phyloP scores from a whole-genome alignment of 306 rosid genomes.

The Quercus alba region DNA sequence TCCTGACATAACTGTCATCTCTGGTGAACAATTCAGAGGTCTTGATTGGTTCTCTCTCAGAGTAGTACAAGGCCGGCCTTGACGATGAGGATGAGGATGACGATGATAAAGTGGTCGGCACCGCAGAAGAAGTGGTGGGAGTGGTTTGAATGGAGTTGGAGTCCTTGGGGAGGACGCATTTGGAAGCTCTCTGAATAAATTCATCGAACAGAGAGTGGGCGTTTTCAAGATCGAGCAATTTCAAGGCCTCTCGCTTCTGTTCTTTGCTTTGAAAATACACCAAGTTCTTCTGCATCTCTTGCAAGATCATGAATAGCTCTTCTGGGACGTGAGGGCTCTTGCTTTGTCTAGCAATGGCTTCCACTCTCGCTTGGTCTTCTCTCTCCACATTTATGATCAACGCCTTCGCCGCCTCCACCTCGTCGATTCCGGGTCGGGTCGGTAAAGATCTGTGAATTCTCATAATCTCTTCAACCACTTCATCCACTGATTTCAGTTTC shows the following conservation, averaged over 20 bases:
- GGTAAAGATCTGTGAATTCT: conserved; percentile 74
- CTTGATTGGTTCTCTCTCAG: conserved; percentile 33
- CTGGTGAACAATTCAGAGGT: conserved; percentile 39
- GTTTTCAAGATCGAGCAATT: conserved; percentile 70
- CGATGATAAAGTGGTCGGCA: conserved; percentile 20
- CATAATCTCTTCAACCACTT: conserved; percentile 75
- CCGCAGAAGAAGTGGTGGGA: neutral
- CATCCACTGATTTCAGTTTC: conserved; percentile 35
- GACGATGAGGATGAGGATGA: neutral
- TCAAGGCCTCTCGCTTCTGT: conserved; percentile 64
- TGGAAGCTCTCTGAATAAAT: conserved; percentile 76
- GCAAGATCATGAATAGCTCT: conserved; percentile 67
- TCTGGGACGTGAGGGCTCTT: conserved; percentile 56
- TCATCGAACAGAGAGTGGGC: conserved; percentile 65
- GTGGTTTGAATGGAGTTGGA: conserved; percentile 10
- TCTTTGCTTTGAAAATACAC: conserved; percentile 53
- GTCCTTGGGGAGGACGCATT: conserved; percentile 43
- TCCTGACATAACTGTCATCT: conserved; percentile 73
- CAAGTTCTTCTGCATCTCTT: conserved; percentile 66
- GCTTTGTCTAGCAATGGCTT: conserved; percentile 45
- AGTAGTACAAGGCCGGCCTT: conserved; percentile 19
- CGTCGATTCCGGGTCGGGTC: conserved; percentile 58
- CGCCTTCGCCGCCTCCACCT: conserved; percentile 68
- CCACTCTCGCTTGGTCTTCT: conserved; percentile 62
- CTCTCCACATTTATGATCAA: conserved; percentile 57